A percentile compares a stretch with the other conserved stretches of the same genome.
Conservation (phyloP, 225 moss, liverwort and hornwort genomes). For the Sphagnum contortum region DNA sequence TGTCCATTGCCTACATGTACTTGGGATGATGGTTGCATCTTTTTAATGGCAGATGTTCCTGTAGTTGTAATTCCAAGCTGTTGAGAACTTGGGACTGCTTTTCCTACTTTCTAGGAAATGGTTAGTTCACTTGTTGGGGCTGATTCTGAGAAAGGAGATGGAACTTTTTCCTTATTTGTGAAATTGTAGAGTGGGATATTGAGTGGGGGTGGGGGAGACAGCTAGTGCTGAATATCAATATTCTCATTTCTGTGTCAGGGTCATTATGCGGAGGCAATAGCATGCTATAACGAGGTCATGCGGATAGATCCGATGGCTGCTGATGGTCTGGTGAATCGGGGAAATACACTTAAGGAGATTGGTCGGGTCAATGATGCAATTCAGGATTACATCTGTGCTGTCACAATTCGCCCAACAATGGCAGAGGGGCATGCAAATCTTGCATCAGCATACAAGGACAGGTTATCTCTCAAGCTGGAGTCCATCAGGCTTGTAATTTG, state of each 20-base stretch:
- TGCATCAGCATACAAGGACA: slow-evolving; percentile 99
- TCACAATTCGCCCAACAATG: slow-evolving; percentile 90
- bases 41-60: not conserved
- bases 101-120: not conserved
- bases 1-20: slow-evolving; percentile 73
- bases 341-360: slow-evolving; percentile 93
- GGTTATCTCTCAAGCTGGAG: slow-evolving; percentile 22
- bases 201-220: no score
- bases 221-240: no score
- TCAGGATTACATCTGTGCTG: slow-evolving; percentile 92
- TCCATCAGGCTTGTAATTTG: no score
- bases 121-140: not conserved
- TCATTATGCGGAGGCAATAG: slow-evolving; percentile 86
- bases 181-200: no score
- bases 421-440: slow-evolving; percentile 99
- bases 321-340: slow-evolving; percentile 93
- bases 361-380: slow-evolving; percentile 97
- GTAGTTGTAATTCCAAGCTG: not conserved
- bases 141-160: not conserved
- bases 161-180: not conserved
- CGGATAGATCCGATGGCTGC: slow-evolving; percentile 98
- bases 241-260: slow-evolving; percentile 51
- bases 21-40: not conserved
- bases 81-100: not conserved
- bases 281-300: slow-evolving; percentile 99